Percentiles rank a stretch among this genome's conserved stretches.
Conservation (phyloP, 352 stramenopile species). For the Globisporangium okanoganense region DNA sequence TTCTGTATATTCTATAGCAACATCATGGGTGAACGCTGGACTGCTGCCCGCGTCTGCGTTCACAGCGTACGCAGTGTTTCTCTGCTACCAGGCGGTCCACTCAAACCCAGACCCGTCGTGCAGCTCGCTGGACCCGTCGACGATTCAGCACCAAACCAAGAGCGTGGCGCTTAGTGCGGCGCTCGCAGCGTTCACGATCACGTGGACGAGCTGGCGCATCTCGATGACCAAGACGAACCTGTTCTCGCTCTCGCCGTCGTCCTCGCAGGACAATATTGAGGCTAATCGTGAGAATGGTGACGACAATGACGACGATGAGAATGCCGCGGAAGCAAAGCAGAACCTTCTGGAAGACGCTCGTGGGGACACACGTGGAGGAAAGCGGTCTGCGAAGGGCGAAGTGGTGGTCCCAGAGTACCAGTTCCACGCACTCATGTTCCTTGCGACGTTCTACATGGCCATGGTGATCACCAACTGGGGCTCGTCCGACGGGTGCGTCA, state of each 20-base stretch:
- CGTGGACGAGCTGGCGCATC: conserved; percentile 62
- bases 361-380: neutral
- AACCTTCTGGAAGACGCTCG: neutral
- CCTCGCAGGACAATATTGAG: neutral
- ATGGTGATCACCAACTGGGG: conserved; percentile 84
- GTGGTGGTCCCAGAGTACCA: conserved; percentile 55
- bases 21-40: conserved; percentile 53
- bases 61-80: conserved; percentile 55
- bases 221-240: conserved; percentile 59
- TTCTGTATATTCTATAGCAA: conserved; percentile 24
- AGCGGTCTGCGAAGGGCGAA: conserved; percentile 6
- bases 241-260: conserved; percentile 36
- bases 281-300: conserved; percentile 1
- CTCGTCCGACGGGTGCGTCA: conserved; percentile 37
- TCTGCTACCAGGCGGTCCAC: conserved; percentile 69
- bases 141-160: conserved; percentile 27
- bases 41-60: conserved; percentile 54
- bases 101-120: conserved; percentile 61
- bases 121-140: conserved; percentile 24
- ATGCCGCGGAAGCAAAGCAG: neutral
- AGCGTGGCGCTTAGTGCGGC: conserved; percentile 42
- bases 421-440: conserved; percentile 71
- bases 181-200: conserved; percentile 44
- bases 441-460: conserved; percentile 77
- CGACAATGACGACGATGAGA: conserved; percentile 7